These are phyloP conservation scores for Sarocladium kiliense DNA, from an alignment of 2,329 filamentous ascomycete species.

Conservation along the genomic window DNA sequence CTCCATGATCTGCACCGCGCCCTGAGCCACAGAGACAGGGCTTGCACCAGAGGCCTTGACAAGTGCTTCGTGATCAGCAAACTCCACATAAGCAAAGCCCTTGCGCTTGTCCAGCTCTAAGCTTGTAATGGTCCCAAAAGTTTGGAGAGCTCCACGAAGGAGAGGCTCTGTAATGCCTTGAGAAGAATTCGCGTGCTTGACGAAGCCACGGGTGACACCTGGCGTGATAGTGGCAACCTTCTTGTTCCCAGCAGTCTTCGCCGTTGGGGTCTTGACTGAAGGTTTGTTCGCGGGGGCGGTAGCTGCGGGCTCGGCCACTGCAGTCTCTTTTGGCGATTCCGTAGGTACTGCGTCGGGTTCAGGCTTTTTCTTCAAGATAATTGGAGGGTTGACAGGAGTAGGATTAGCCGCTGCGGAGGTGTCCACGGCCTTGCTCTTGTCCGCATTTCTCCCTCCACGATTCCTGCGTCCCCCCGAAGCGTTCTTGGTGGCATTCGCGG, in stretches of 20 bases:
- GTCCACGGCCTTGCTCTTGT: constrained; percentile 33
- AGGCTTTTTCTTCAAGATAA: constrained; percentile 38
- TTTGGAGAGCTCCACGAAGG: constrained; percentile 67
- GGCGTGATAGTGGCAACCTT: constrained; percentile 23
- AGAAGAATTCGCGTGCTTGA: constrained; percentile 81
- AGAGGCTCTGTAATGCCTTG: constrained; percentile 85
- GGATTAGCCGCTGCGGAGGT: constrained; percentile 21
- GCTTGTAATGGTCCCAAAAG: constrained; percentile 68
- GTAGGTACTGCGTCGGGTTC: constrained; percentile 15
- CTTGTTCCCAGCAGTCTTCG: constrained; percentile 21
- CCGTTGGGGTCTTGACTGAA: constrained; percentile 15
- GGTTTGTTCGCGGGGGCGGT: constrained; percentile 14
- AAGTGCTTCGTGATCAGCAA: constrained; percentile 66
- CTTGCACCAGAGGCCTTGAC: constrained; percentile 77
- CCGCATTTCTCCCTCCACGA: constrained; percentile 31
- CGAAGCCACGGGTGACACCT: constrained; percentile 62
- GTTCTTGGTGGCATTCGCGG: background rate
- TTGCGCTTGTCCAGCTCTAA: constrained; percentile 95
- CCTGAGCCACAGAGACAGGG: constrained; percentile 76
- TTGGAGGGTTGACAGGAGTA: constrained; percentile 25
- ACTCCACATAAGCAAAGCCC: constrained; percentile 90
- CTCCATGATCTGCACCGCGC: constrained; percentile 81
- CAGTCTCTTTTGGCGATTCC: background rate
- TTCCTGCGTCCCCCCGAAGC: constrained; percentile 20
- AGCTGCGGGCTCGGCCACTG: constrained; percentile 11